A percentile compares a stretch with the other conserved stretches of the same genome.
Conservation (phyloP, 2,329 filamentous ascomycete genomes). For the Diaporthe longicolla region DNA sequence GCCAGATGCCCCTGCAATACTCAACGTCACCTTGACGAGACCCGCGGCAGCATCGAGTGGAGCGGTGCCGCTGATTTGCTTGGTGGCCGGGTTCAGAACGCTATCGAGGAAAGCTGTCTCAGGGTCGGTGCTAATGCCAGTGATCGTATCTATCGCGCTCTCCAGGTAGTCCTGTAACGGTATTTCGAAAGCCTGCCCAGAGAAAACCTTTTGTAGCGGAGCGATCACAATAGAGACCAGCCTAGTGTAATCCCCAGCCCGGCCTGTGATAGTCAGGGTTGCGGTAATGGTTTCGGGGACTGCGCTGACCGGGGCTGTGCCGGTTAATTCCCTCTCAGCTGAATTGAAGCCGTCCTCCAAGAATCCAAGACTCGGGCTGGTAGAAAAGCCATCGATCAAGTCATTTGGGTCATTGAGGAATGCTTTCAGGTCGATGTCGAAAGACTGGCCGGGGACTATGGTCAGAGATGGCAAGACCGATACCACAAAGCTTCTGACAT, state of each 20-base stretch:
- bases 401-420: background rate
- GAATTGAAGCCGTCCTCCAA: background rate
- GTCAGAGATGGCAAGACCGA: conserved; percentile 7
- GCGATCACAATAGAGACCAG: background rate
- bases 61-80: background rate
- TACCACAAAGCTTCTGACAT: conserved; percentile 11
- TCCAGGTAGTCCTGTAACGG: background rate
- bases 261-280: background rate
- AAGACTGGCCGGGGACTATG: conserved; percentile 4
- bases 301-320: background rate
- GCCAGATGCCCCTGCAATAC: background rate
- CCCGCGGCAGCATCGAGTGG: background rate
- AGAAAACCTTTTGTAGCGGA: background rate
- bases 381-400: background rate
- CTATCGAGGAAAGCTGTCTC: background rate
- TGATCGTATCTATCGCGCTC: background rate
- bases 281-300: conserved; percentile 2
- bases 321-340: background rate
- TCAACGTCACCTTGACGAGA: background rate
- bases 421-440: background rate
- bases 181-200: conserved; percentile 2
- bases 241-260: background rate
- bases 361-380: background rate
- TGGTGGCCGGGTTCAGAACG: background rate
- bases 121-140: background rate